Evolutionary conservation across 1,139 yeast genomes (phyloP).

Genomic region (Torulaspora globosa): DNA sequence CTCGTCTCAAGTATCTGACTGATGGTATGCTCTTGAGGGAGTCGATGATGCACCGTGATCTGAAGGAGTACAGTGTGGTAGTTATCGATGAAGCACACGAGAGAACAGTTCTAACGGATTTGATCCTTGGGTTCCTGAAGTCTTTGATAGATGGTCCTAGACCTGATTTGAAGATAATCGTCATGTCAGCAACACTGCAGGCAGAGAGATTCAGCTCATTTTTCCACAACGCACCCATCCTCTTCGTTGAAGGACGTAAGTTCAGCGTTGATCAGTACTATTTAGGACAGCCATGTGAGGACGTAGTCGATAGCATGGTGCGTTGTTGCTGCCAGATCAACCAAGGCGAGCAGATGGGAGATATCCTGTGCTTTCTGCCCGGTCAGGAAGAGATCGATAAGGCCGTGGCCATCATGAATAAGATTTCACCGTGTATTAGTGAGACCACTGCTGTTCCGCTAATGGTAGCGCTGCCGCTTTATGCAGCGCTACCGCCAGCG

Average conservation of each 20-base stretch:
- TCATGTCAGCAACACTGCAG: slow-evolving; percentile 94
- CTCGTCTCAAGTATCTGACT: slow-evolving; percentile 79
- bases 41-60: slow-evolving; percentile 66
- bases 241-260: slow-evolving; percentile 86
- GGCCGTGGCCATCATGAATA: slow-evolving; percentile 59
- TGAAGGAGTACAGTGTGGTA: slow-evolving; percentile 68
- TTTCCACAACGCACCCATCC: slow-evolving; percentile 71
- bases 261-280: slow-evolving; percentile 76
- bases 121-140: slow-evolving; percentile 83
- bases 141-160: slow-evolving; percentile 52
- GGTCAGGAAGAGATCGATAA: slow-evolving; percentile 98
- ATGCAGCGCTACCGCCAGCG: slow-evolving; percentile 86
- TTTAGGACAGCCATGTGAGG: slow-evolving; percentile 59
- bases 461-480: slow-evolving; percentile 74
- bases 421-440: slow-evolving; percentile 62
- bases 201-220: slow-evolving; percentile 83
- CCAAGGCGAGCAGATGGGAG: slow-evolving; percentile 77
- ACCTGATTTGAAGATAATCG: slow-evolving; percentile 48
- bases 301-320: slow-evolving; percentile 75
- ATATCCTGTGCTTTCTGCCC: slow-evolving; percentile 81
- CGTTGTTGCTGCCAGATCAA: slow-evolving; percentile 76
- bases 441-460: slow-evolving; percentile 59
- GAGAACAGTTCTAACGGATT: slow-evolving; percentile 86
- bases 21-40: slow-evolving; percentile 98
- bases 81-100: slow-evolving; percentile 97